Conservation (phyloP, 2,329 filamentous ascomycete species). For the Raffaelea deltoideospora region DNA sequence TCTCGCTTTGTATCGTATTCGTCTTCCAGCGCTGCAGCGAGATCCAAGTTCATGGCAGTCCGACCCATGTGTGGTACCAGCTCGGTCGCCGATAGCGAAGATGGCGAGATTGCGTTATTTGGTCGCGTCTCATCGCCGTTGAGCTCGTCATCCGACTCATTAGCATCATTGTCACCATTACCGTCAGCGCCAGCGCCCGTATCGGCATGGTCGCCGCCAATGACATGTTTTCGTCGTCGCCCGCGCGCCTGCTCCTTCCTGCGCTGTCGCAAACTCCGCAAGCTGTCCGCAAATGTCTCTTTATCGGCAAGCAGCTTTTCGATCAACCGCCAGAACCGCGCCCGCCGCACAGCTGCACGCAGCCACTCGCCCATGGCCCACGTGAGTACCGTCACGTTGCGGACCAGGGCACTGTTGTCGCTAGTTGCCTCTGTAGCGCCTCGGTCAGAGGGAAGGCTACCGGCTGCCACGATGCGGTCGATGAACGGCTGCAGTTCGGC, state of each 20-base stretch:
- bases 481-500: constrained; percentile 42
- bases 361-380: constrained; percentile 60
- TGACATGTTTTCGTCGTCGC: constrained; percentile 5
- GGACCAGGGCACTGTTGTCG: constrained; percentile 27
- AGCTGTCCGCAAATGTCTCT: constrained; percentile 17
- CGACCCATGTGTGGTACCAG: constrained; percentile 39
- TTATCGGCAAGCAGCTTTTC: constrained; percentile 28
- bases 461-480: constrained; percentile 19
- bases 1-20: too few species aligned
- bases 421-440: too few species aligned
- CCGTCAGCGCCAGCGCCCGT: not conserved
- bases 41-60: constrained; percentile 32
- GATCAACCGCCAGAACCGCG: constrained; percentile 45
- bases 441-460: too few species aligned
- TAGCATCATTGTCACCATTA: constrained; percentile 6
- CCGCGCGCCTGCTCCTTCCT: constrained; percentile 6
- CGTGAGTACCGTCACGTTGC: constrained; percentile 43
- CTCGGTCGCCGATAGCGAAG: constrained; percentile 22
- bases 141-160: constrained; percentile 7
- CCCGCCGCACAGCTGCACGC: constrained; percentile 42
- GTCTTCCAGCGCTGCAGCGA: constrained; percentile 23
- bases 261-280: constrained; percentile 13
- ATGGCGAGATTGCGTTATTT: constrained; percentile 5
- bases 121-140: constrained; percentile 11
- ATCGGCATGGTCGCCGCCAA: not conserved